A percentile compares a stretch with the other conserved stretches of the same genome.
Evolutionary conservation across 2,329 filamentous ascomycete genomes (phyloP).

Genomic region (Neonectria magnoliae): DNA sequence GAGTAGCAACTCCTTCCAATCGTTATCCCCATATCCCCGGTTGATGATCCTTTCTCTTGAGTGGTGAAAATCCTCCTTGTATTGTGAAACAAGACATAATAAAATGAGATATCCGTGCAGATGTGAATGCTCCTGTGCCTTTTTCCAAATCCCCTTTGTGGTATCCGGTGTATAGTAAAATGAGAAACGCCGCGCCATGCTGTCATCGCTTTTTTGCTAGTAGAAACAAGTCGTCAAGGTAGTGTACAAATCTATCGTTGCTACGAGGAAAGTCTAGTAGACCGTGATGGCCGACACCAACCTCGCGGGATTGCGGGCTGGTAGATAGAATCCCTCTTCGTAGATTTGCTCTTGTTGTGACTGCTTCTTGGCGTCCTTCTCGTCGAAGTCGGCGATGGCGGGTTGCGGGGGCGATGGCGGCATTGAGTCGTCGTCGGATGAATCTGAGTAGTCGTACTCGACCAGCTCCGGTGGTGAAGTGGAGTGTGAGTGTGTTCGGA

Average conservation of each 20-base stretch:
- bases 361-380: slow-evolving; percentile 61
- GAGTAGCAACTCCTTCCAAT: slow-evolving; percentile 37
- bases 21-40: slow-evolving; percentile 26
- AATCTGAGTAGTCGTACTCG: slow-evolving; percentile 74
- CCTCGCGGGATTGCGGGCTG: slow-evolving; percentile 60
- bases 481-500: slow-evolving; percentile 73
- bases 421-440: slow-evolving; percentile 79
- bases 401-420: slow-evolving; percentile 74
- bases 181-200: slow-evolving; percentile 44
- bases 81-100: slow-evolving; percentile 21
- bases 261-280: slow-evolving; percentile 54
- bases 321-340: slow-evolving; percentile 64
- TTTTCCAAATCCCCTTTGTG: slow-evolving; percentile 38
- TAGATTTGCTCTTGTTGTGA: slow-evolving; percentile 58
- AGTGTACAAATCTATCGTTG: slow-evolving; percentile 28
- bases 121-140: slow-evolving; percentile 33
- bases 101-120: slow-evolving; percentile 31
- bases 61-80: slow-evolving; percentile 34
- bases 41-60: slow-evolving; percentile 33
- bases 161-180: slow-evolving; percentile 40
- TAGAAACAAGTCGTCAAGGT: slow-evolving; percentile 39
- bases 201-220: slow-evolving; percentile 40
- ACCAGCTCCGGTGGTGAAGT: slow-evolving; percentile 76
- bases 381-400: slow-evolving; percentile 66
- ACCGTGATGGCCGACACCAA: slow-evolving; percentile 66